These are phyloP conservation scores for Rhizopus delemar DNA, from an alignment of 371 early-diverging fungal species.

Conservation along the genomic window DNA sequence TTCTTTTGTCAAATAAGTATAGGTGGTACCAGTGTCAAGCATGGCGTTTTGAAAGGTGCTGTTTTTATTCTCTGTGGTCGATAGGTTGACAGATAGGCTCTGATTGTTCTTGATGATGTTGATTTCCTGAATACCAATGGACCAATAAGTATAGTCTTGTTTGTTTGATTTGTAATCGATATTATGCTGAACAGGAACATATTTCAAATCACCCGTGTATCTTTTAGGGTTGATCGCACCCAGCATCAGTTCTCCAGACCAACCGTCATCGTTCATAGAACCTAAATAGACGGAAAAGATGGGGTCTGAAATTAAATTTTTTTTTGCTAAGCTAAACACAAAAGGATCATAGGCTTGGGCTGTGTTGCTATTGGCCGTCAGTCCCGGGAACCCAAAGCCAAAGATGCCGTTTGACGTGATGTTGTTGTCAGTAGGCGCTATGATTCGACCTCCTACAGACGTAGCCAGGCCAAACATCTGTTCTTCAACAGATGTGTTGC, in stretches of 20 bases:
- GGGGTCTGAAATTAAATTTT: conserved; percentile 19
- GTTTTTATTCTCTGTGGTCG: not conserved
- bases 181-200: conserved; percentile 29
- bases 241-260: conserved; percentile 29
- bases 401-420: conserved; percentile 26
- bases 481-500: not conserved
- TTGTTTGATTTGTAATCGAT: conserved; percentile 1
- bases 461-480: conserved; percentile 35
- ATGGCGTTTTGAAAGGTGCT: not conserved
- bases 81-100: not conserved
- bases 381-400: conserved; percentile 26
- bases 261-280: not conserved
- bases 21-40: conserved; percentile 11
- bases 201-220: conserved; percentile 21
- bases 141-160: conserved; percentile 10
- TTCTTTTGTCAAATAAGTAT: not conserved
- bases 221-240: conserved; percentile 28
- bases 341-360: conserved; percentile 12
- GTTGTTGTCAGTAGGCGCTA: conserved; percentile 9
- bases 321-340: conserved; percentile 13
- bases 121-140: conserved; percentile 3
- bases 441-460: conserved; percentile 15
- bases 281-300: conserved; percentile 13
- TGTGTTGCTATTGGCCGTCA: conserved; percentile 21
- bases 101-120: not conserved